Base-by-base conservation (phyloP, 805 yeast genomes). In the Candida boidinii region DNA sequence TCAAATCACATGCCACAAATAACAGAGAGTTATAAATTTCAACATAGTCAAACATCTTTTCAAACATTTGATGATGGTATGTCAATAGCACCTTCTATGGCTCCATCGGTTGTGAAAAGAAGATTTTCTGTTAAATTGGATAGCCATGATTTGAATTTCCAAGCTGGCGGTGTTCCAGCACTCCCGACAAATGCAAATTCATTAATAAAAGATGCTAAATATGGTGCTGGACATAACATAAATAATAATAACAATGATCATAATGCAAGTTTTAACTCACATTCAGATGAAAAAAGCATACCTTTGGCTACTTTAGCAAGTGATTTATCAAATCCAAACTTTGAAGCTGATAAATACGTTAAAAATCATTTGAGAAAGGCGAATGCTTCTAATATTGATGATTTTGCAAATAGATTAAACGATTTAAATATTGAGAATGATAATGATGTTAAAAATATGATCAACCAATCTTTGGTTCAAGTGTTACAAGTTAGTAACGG, bases 301-400 rank as follows among this genome's bases (percentile, higher is more conserved):
- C n/a, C n/a, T n/a, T n/a, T n/a, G n/a, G n/a, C n/a, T n/a, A n/a
- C n/a, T n/a, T n/a, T n/a, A n/a, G n/a, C n/a, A n/a, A n/a, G n/a
- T n/a, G 48, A 62, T 23, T 45, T 72, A 13, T 51, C 66, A 3
- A 60, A 58, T 23, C 59, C 62, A 3, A 39, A 53, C 3, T 73
- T 70, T 41, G 63, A 72, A 40, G 74, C 80, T 1, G 62, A 62
- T 17, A 36, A 44, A 2, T 76, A 65, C 45, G 68, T 76, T 4
- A 62, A 64, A 10, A 48, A 59, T 11, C 70, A 73, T 34, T 51
- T 84, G 39, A 60, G 74, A 9, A 70, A 74, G 39, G 84, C 86
- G 1, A 71, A 80, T 6, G 90, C 88, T 2, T 55, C 73, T 1
- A 82, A 78, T 39, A 79, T 84, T 22, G 87, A 82, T 44, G 74